Base-by-base conservation (phyloP, 345 rosid species). In the Dipteronia sinensis region DNA sequence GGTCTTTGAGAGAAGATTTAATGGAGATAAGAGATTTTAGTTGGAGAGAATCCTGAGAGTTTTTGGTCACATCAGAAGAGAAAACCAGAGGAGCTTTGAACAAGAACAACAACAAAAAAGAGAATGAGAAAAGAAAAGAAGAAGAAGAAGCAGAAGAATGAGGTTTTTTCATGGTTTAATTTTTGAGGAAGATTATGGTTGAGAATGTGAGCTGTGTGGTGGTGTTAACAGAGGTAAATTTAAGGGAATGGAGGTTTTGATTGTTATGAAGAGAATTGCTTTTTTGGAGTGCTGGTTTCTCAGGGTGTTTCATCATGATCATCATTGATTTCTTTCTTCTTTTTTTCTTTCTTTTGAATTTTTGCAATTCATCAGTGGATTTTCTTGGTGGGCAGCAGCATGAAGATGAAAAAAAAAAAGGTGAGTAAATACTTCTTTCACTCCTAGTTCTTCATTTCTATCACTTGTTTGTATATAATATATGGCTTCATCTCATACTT, bases 21-120 rank as follows among this genome's bases (percentile, higher is more conserved):
- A 97, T 80, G 68, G 94, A 87, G 55, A 91, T 88, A 72, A 94
- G 97, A 65, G 98, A 87, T 10, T 75, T 16, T 62, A 97, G 89
- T 7, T 88, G 88, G 75, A 83, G 95, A 76, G 94, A 90, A 65
- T 77, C 74, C 56, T 86, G 67, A 63, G 88, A n/a, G n/a, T 85
- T 34, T 34, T 34, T 31, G 8, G 85, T 34, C 6, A 34, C 38
- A 34, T 34, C 80, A 47, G 87, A 80, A 40, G 86, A 81, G 20
- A 67, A 65, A 53, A 74, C 81, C 0, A 69, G 19, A 42, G 82
- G 62, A 6, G 80, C 42, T 9, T 7, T 29, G 64, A 79, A 77
- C 17, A 83, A 44, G 80, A 55, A 84, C 29, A 76, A 83, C 29
- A 76, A 83, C 38, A 76, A 2, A 47, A 76, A 2, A 47, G 66